Conservation (phyloP, 2,329 filamentous ascomycete genomes). For the Claviceps fusiformis region DNA sequence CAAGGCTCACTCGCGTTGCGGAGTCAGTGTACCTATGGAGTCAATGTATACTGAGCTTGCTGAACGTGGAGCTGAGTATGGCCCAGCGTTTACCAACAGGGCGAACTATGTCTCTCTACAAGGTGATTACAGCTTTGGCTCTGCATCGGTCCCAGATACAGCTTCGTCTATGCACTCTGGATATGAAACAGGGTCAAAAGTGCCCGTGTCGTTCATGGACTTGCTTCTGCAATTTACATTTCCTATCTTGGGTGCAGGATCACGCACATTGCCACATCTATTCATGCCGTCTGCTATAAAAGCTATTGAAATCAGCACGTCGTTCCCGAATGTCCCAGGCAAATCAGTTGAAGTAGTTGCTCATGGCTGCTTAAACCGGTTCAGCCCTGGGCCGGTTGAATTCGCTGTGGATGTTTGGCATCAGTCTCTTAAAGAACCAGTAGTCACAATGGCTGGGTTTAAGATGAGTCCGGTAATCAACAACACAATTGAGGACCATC, state of each 20-base stretch:
- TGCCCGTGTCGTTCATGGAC: conserved; percentile 34
- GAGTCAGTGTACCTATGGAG: conserved; percentile 6
- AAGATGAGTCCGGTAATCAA: conserved; percentile 28
- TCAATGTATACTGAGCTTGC: conserved; percentile 16
- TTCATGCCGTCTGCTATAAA: conserved; percentile 24
- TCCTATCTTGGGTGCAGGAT: conserved; percentile 23
- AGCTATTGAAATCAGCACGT: conserved; percentile 15
- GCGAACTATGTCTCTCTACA: conserved; percentile 11
- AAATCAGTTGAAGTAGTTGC: conserved; percentile 16
- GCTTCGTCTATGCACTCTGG: conserved; percentile 28
- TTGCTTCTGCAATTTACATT: conserved; percentile 27
- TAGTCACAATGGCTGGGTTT: conserved; percentile 24
- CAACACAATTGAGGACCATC: conserved; percentile 10
- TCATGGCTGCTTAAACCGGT: conserved; percentile 12
- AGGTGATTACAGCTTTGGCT: conserved; percentile 12
- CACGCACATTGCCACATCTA: conserved; percentile 15
- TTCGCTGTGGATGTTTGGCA: conserved; percentile 22
- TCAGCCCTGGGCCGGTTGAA: conserved; percentile 17
- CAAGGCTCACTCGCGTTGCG: background rate
- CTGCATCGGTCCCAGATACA: conserved; percentile 24
- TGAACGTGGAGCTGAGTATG: conserved; percentile 13
- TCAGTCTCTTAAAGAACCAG: conserved; percentile 12
- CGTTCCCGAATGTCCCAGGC: conserved; percentile 14
- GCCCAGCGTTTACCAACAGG: conserved; percentile 11
- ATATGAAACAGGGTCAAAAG: conserved; percentile 27